Base-by-base conservation (phyloP, 2,329 filamentous ascomycete species). In the Passalora sequoiae region DNA sequence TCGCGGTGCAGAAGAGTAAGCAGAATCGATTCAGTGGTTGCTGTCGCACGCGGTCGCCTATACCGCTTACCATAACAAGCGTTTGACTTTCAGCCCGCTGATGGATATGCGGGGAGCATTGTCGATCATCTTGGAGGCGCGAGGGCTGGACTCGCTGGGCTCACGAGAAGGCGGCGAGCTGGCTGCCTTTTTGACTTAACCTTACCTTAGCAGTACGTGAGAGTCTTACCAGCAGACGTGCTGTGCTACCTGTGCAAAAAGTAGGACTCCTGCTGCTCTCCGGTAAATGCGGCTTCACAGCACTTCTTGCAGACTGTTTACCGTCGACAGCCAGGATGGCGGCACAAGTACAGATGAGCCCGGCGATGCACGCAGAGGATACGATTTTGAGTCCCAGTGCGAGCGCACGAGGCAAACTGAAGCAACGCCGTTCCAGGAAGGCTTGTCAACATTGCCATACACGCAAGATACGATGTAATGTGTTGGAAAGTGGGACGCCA, bases 391-490 rank as follows among this genome's bases (percentile, higher is more conserved):
- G 27, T 13, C 33, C 44, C 30, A 40, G 28, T 20, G 38, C 35
- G 33, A 40, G 25, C 22, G 33, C 41, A 17, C 47, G 44, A 38
- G 47, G 47, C 21, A 53, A 53, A 33, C 47, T 53, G 33, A 53
- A 53, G 36, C 50, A 55, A 28, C 35, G 52, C 25, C 50, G 52
- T 12, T 53, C 50, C 6, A 38, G 52, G 25, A 50, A 49, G 30
- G 47, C 50, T 7, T 55, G 50, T 27, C 40, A 47, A 30, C 52
- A 55, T 40, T 55, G 49, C 40, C 49, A 54, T 45, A 49, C 49
- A 13, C 42, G 49, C 27, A 51, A 55, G 29, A 46, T 55, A 12
- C 40, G 46, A 27, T 53, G 52, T 33, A 55, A 53, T 27, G 46
- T 55, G 10, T 41, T 51, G 27, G 52, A 55, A 19, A 44, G 30